Base-by-base conservation (phyloP, 1,139 yeast species). In the Blastobotrys petasosporus region DNA sequence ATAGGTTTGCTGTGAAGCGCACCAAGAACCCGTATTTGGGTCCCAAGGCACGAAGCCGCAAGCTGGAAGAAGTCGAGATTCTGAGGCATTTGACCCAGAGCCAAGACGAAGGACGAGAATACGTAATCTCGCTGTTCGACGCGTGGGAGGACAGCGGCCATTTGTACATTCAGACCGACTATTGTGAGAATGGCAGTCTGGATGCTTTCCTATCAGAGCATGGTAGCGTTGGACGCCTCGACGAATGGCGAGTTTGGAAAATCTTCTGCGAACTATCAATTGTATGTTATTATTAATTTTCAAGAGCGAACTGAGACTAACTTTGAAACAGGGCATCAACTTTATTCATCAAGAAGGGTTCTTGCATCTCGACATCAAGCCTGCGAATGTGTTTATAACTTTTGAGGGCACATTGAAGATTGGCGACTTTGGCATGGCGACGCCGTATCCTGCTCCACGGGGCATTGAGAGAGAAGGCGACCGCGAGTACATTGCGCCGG, bases 201-300 rank as follows among this genome's bases (percentile, higher is more conserved):
- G 94, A 82, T 60, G 77, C 79, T 47, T 92, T 92, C 61, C 66
- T 92, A 43, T 76, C 81, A 37, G 94, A 86, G 54, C 82, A 82
- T 61, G 94, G 94, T 48, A 81, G 84, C 52, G 71, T 85, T n/a
- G 70, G 81, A 6, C 75, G 77, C 51, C 68, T 83, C 39, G 99
- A 92, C 63, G 98, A 92, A 63, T 92, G 96, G 82, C 76, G 99
- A 54, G 90, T 90, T 37, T 92, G 99, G 99, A 92, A 92, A 67
- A 90, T 94, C 36, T 69, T 90, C 53, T 82, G 84, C 45, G 97
- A 92, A 62, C 72, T 88, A 12, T 66, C 86, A 37, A 74, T 62
- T 41, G 58, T 55, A 47, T 45, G 57, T 52, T 11, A 25, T 29
- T n/a, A 17, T 30, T 31, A 32, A 20, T n/a, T 23, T 31, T 34